Conservation (phyloP, 768 basidiomycete species). For the Serendipita sp. region DNA sequence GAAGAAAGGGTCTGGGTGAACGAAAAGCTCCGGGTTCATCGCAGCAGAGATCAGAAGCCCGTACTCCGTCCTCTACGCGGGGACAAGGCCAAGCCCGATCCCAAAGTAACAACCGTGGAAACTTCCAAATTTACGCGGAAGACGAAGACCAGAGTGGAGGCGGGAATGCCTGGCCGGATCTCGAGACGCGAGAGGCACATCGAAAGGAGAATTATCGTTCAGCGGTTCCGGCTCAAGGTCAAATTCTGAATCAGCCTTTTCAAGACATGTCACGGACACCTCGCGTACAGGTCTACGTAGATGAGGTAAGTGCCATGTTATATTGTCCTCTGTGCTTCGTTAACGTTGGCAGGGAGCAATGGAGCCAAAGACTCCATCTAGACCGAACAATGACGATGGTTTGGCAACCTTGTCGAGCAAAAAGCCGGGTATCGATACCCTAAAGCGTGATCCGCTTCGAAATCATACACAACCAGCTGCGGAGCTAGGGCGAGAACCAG, state of each 20-base stretch:
- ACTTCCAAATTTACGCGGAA: background rate
- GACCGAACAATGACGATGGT: background rate
- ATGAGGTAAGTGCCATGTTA: background rate
- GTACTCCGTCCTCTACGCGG: constrained; percentile 10
- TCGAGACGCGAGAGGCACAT: background rate
- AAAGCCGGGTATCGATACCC: background rate
- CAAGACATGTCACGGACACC: background rate
- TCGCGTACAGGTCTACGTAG: background rate
- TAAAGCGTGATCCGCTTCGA: background rate
- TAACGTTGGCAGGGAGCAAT: background rate
- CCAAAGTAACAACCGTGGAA: background rate
- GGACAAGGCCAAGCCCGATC: background rate
- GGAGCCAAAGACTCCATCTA: background rate
- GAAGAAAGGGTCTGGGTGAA: background rate
- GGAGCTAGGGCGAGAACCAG: background rate
- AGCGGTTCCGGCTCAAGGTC: background rate
- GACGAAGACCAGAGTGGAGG: background rate
- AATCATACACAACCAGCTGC: background rate
- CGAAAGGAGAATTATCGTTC: constrained; percentile 4
- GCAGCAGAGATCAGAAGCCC: background rate
- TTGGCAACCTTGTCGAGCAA: background rate
- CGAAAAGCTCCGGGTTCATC: background rate
- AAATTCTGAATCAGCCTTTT: background rate
- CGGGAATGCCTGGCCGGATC: constrained; percentile 2
- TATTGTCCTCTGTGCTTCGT: too few relatives aligned